Conservation (phyloP, 2,329 filamentous ascomycete species). For the Leptographium flavum region DNA sequence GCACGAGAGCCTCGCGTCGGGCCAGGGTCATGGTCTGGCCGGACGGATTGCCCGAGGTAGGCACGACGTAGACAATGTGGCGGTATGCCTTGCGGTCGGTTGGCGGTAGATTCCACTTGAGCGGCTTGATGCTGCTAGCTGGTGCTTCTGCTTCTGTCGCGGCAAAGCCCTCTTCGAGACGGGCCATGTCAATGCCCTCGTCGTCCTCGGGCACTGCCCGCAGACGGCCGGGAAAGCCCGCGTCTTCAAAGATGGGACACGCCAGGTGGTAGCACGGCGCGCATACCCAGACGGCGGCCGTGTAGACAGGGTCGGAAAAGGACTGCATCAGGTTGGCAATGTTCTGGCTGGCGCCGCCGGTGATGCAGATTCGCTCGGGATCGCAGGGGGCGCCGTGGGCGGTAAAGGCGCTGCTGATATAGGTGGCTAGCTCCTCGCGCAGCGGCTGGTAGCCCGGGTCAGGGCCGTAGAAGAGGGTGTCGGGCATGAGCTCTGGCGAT, state of each 20-base stretch:
- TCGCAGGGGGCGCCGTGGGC: conserved; percentile 15
- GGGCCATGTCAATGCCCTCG: conserved; percentile 58
- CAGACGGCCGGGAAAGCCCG: conserved; percentile 54
- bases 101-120: conserved; percentile 20
- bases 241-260: conserved; percentile 72
- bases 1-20: conserved; percentile 54
- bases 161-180: conserved; percentile 30
- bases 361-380: conserved; percentile 57
- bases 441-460: conserved; percentile 62
- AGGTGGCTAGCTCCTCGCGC: conserved; percentile 51
- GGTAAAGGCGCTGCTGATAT: conserved; percentile 52
- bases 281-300: conserved; percentile 64
- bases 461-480: conserved; percentile 65
- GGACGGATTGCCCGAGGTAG: conserved; percentile 80
- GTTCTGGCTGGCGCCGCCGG: conserved; percentile 75
- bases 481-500: conserved; percentile 35
- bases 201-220: conserved; percentile 62
- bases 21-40: conserved; percentile 64
- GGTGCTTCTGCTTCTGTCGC: background rate
- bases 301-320: conserved; percentile 66
- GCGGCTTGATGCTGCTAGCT: background rate
- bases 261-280: conserved; percentile 76
- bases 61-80: conserved; percentile 78
- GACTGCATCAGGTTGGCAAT: conserved; percentile 63
- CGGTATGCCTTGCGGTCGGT: conserved; percentile 62